These are phyloP conservation scores for Pluteus cervinus DNA, from an alignment of 768 basidiomycete species.

Conservation along the genomic window DNA sequence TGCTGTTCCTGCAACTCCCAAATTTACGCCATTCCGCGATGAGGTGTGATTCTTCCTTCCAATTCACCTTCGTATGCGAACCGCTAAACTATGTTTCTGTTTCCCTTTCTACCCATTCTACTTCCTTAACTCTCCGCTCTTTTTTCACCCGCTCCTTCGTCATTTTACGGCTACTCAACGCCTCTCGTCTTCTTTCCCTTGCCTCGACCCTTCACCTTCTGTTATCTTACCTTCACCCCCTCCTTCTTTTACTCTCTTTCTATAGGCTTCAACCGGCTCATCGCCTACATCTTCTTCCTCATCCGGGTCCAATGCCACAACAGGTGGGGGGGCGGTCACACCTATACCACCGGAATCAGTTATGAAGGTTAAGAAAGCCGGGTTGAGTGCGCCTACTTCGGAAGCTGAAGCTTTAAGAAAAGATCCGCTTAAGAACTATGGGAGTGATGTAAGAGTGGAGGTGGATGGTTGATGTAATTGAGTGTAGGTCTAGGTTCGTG, in stretches of 20 bases:
- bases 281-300: no score
- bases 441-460: constrained; percentile 10
- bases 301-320: constrained; percentile 12
- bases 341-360: no score
- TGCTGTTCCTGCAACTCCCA: constrained; percentile 40
- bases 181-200: no score
- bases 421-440: constrained; percentile 78
- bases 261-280: neutral
- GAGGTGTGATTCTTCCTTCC: constrained; percentile 39
- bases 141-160: neutral
- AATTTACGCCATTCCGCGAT: constrained; percentile 69
- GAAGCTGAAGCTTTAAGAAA: constrained; percentile 77
- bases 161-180: constrained; percentile 2
- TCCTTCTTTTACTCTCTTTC: no score
- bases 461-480: constrained; percentile 7
- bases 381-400: constrained; percentile 39
- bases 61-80: neutral
- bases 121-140: no score
- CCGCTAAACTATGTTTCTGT: neutral
- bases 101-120: no score
- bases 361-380: constrained; percentile 58
- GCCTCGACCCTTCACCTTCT: no score
- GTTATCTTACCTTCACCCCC: no score
- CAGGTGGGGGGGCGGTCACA: no score
- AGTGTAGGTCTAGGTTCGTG: constrained; percentile 5